Base-by-base conservation (phyloP, 2,329 filamentous ascomycete genomes). In the Metarhizium album region DNA sequence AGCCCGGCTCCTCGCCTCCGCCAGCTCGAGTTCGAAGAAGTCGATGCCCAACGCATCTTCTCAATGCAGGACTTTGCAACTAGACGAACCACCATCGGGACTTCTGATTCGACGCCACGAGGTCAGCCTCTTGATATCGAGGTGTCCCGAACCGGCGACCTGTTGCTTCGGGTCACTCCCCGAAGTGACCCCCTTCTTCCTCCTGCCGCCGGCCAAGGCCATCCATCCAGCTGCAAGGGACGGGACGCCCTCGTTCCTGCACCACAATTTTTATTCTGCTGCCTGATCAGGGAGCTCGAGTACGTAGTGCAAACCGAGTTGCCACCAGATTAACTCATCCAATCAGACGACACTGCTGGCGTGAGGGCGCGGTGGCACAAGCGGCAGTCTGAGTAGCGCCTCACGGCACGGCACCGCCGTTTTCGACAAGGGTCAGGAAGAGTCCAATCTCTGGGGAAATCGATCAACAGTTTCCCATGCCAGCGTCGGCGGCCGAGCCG, bases 191-290 rank as follows among this genome's bases (percentile, higher is more conserved):
- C 33, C 2, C 14, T 35, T 35, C 33, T 16, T 13, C 33, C 33
- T 16, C 11, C 11, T 16, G 33, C 14, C 33, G 11, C 16, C 33
- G 27, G 7, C 33, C 14, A 13, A 40, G 16, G 37, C n/a, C n/a
- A n/a, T 3, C 27, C 24, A 45, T 46, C 42, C 50, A 46, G 20
- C 22, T 20, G 29, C 33, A 20, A 40, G 29, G 37, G 43, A 29
- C 29, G 35, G n/a, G n/a, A n/a, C n/a, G n/a, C n/a, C 33, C 9
- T 22, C 38, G 23, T 37, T 50, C 18, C 48, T 29, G 40, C 52
- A 31, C 53, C 51, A 50, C 49, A 47, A 20, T 43, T 9, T 46
- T 54, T 48, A 54, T 55, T 48, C 54, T 57, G 54, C 38, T 57
- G 55, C 54, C 55, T 57, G 48, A 51, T 54, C 43, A 27, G 48